Conservation (phyloP, 371 early-diverging fungal genomes). For the Mucor racemosus region DNA sequence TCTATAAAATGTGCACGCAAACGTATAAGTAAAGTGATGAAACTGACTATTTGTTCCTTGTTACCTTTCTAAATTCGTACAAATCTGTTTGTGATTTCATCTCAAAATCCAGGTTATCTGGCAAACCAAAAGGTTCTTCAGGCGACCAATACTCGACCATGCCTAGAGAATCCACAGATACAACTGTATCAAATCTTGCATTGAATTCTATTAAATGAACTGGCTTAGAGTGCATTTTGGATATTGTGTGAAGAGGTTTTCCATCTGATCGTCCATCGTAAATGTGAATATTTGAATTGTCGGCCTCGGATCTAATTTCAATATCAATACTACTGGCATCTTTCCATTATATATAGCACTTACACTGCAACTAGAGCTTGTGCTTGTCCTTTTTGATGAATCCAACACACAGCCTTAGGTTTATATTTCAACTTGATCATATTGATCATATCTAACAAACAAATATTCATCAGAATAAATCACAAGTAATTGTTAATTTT, state of each 20-base stretch:
- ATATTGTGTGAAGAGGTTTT: slow-evolving; percentile 64
- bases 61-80: slow-evolving; percentile 91
- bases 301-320: slow-evolving; percentile 71
- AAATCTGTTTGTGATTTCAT: slow-evolving; percentile 93
- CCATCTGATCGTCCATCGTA: slow-evolving; percentile 82
- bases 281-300: slow-evolving; percentile 71
- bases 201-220: slow-evolving; percentile 86
- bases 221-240: slow-evolving; percentile 75
- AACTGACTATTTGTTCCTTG: no score
- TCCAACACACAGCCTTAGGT: slow-evolving; percentile 86
- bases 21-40: no score
- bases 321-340: not conserved
- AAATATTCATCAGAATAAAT: not conserved
- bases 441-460: slow-evolving; percentile 89
- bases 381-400: slow-evolving; percentile 82
- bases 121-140: slow-evolving; percentile 68
- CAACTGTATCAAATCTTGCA: slow-evolving; percentile 72
- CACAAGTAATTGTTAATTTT: no score
- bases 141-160: slow-evolving; percentile 94
- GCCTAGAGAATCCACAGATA: slow-evolving; percentile 85
- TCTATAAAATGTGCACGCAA: slow-evolving; percentile 7
- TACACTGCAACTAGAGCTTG: slow-evolving; percentile 82
- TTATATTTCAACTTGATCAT: slow-evolving; percentile 82
- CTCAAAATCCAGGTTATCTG: slow-evolving; percentile 70
- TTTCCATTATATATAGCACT: slow-evolving; percentile 14